Evolutionary conservation across 2,329 filamentous ascomycete genomes (phyloP).

Genomic region (Periconia macrospinosa): DNA sequence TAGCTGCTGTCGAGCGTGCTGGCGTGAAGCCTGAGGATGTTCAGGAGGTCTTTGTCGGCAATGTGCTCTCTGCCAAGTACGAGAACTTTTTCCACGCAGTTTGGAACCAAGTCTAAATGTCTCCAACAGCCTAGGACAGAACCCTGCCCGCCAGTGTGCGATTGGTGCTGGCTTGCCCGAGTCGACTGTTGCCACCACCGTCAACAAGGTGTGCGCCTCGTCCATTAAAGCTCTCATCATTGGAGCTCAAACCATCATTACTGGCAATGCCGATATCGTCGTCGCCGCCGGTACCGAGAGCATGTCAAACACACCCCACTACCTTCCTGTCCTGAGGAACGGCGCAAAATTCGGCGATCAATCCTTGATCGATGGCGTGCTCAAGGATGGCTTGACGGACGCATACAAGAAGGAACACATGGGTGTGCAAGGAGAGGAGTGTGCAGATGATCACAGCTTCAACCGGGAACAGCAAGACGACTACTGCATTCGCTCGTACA

Average conservation of each 20-base stretch:
- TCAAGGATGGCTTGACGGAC: conserved; percentile 93
- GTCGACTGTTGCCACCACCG: conserved; percentile 80
- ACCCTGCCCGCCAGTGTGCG: conserved; percentile 92
- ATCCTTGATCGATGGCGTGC: conserved; percentile 82
- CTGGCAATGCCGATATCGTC: conserved; percentile 87
- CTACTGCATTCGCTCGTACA: conserved; percentile 93
- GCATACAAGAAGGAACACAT: conserved; percentile 97
- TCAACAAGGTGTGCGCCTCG: conserved; percentile 99
- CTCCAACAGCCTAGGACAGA: conserved; percentile 81
- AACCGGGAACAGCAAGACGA: conserved; percentile 86
- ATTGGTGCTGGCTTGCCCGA: conserved; percentile 83
- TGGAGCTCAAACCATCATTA: conserved; percentile 95
- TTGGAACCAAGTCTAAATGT: conserved; percentile 11
- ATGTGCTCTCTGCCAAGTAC: conserved; percentile 95
- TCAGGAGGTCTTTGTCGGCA: conserved; percentile 96
- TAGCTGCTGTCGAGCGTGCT: conserved; percentile 80
- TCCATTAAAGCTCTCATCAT: conserved; percentile 92
- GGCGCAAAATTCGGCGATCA: conserved; percentile 95
- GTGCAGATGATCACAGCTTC: conserved; percentile 80
- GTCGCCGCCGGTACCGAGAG: conserved; percentile 95
- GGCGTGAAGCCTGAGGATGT: conserved; percentile 86
- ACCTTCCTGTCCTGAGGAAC: conserved; percentile 81
- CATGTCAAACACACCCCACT: conserved; percentile 98
- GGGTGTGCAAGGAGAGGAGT: conserved; percentile 91
- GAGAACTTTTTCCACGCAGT: conserved; percentile 19